Evolutionary conservation across 139 green algal genomes (phyloP).

Genomic region (Gonium pectorale): DNA sequence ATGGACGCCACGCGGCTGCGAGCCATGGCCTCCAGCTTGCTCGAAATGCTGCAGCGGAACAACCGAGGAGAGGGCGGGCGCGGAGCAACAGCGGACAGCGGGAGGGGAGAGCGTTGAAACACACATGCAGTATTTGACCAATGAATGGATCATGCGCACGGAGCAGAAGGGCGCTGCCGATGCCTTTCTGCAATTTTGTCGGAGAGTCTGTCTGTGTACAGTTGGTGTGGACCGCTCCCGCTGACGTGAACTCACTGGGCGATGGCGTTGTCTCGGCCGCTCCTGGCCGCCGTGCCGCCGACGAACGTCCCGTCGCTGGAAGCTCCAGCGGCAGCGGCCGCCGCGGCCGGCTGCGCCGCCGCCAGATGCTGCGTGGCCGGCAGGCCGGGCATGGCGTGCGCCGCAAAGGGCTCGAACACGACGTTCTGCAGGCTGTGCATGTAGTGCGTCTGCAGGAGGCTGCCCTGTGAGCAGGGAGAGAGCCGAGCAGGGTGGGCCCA

Average conservation of each 20-base stretch:
- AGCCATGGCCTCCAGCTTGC: conserved; percentile 36
- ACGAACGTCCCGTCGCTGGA: too few relatives aligned
- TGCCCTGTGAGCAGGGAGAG: not conserved
- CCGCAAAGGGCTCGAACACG: conserved; percentile 33
- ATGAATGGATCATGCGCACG: too few relatives aligned
- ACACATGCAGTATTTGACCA: too few relatives aligned
- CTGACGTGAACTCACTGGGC: conserved; percentile 10
- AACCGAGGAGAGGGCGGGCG: too few relatives aligned
- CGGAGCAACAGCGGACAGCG: too few relatives aligned
- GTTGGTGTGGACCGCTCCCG: not conserved
- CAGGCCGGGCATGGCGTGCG: conserved; percentile 12
- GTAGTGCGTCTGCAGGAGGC: conserved; percentile 31
- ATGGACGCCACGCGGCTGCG: conserved; percentile 30
- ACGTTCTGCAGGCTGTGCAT: conserved; percentile 43
- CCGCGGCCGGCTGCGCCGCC: not conserved
- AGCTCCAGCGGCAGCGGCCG: not conserved
- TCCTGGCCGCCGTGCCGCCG: too few relatives aligned
- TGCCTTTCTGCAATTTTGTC: too few relatives aligned
- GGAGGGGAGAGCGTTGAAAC: too few relatives aligned
- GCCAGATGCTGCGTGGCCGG: conserved; percentile 18
- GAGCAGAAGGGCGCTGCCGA: too few relatives aligned
- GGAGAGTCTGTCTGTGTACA: too few relatives aligned
- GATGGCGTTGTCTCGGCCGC: not conserved
- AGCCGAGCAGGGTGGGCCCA: too few relatives aligned
- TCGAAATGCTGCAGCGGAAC: not conserved